Evolutionary conservation across 2,329 filamentous ascomycete species (phyloP), one percentile per base, ranked within the genome.

Genomic region (Fonsecaea pugnacius): DNA sequence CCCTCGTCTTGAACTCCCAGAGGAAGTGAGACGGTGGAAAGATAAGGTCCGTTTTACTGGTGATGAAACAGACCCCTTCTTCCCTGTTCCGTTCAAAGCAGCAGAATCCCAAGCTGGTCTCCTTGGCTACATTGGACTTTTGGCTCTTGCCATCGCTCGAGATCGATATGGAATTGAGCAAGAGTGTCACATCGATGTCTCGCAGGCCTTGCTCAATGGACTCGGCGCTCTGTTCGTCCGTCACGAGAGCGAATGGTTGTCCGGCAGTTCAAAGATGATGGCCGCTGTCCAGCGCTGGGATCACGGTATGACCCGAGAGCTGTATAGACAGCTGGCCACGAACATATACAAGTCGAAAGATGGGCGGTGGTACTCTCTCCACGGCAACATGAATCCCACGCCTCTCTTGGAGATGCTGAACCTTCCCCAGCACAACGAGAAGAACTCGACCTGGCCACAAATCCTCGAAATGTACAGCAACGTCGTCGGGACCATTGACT

Each of bases 101-200:
- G 83, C 81, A 0, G 82, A 84, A 67, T 82, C 82, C 1, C 76
- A 81, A 10, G 80, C 81, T 7, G 82, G 85, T 3, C 76, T 88
- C 67, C 88, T 87, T 71, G 85, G 82, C 5, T 76, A 87, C 5
- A 86, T 89, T 70, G 86, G 83, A 4, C 80, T 82, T 43, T 79
- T 85, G n/a, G 85, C 84, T 2, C 83, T 83, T n/a, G 81, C 84
- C 1, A 82, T 90, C 64, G 84, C 83, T 9, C 80, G 87, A 71
- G 73, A 89, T 30, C 78, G 80, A 53, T 80, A 81, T 71, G 82
- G 80, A 8, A 64, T 53, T 24, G 55, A 43, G 24, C 62, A 60
- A 54, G 30, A 54, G 24, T 27, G 24, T 48, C 27, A 52, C 9
- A 55, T 63, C 4, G 61, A 63, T 38, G 55, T 58, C 18, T n/a